phyloP scores from a whole-genome alignment of 106 monocot genomes.

The Phalaenopsis equestris region DNA sequence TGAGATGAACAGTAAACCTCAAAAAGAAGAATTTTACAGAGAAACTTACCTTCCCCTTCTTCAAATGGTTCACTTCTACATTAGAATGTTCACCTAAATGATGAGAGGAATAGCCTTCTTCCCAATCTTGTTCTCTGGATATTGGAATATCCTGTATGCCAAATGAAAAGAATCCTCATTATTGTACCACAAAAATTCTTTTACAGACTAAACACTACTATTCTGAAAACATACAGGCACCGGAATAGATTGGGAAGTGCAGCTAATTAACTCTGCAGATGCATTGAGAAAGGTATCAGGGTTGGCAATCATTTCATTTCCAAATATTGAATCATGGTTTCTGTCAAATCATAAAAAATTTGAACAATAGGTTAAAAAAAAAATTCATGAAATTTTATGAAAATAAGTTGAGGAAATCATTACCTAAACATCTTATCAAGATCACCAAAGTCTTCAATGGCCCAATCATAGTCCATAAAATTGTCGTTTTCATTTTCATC shows the following conservation, averaged over 20 bases:
- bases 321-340: conserved; percentile 50
- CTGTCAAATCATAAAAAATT: conserved; percentile 18
- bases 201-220: background rate
- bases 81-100: conserved; percentile 24
- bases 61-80: conserved; percentile 16
- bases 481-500: conserved; percentile 32
- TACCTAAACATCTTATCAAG: conserved; percentile 69
- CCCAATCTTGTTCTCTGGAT: conserved; percentile 21
- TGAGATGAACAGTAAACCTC: background rate
- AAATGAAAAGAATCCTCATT: background rate
- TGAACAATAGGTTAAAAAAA: background rate
- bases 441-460: conserved; percentile 54
- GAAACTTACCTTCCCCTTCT: conserved; percentile 44
- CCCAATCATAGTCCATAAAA: conserved; percentile 63
- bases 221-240: conserved; percentile 21
- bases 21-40: conserved; percentile 6
- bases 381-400: background rate
- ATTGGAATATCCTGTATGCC: conserved; percentile 37
- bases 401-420: background rate
- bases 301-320: conserved; percentile 25
- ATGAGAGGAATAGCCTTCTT: conserved; percentile 26
- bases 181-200: background rate
- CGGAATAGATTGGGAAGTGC: conserved; percentile 19
- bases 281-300: conserved; percentile 21
- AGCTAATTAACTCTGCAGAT: conserved; percentile 19